These are phyloP conservation scores for Petasospora rhodanensis DNA, from an alignment of 1,139 yeast species.

Conservation along the genomic window DNA sequence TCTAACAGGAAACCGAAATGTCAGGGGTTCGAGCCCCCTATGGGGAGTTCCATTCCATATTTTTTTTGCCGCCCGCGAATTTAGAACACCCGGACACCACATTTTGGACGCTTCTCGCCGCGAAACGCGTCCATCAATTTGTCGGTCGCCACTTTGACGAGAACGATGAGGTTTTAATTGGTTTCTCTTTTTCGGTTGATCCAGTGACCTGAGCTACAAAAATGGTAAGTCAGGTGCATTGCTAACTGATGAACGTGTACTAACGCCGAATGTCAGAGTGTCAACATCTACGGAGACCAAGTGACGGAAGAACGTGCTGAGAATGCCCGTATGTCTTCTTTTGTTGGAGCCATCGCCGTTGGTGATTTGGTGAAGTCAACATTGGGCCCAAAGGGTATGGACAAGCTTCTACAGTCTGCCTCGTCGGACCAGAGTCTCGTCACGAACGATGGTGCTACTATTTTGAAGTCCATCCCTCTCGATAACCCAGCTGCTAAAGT, in stretches of 20 bases:
- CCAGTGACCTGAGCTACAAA: too few species aligned
- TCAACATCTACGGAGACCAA: constrained; percentile 94
- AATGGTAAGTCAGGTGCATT: too few species aligned
- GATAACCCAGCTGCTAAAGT: constrained; percentile 99
- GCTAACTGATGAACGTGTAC: too few species aligned
- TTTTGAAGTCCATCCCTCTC: constrained; percentile 86
- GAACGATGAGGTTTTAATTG: too few species aligned
- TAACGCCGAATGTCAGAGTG: too few species aligned
- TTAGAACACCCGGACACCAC: too few species aligned
- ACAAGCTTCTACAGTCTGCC: constrained; percentile 85
- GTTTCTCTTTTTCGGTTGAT: too few species aligned
- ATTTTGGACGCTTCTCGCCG: too few species aligned
- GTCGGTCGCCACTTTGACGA: too few species aligned
- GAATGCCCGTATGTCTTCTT: constrained; percentile 94
- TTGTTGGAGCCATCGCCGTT: constrained; percentile 98
- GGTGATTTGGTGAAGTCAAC: constrained; percentile 96
- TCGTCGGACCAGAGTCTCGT: constrained; percentile 73
- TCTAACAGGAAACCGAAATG: constrained; percentile 19
- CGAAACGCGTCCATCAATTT: too few species aligned
- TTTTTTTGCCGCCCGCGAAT: too few species aligned
- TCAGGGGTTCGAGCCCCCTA: constrained; percentile 25
- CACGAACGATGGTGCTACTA: constrained; percentile 98
- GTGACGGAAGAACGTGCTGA: constrained; percentile 97
- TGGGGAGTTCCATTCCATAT: constrained; percentile 21
- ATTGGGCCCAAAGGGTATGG: constrained; percentile 98